These are phyloP conservation scores for Infundibulicybe gibba DNA, from an alignment of 768 basidiomycete species.

Conservation along the genomic window DNA sequence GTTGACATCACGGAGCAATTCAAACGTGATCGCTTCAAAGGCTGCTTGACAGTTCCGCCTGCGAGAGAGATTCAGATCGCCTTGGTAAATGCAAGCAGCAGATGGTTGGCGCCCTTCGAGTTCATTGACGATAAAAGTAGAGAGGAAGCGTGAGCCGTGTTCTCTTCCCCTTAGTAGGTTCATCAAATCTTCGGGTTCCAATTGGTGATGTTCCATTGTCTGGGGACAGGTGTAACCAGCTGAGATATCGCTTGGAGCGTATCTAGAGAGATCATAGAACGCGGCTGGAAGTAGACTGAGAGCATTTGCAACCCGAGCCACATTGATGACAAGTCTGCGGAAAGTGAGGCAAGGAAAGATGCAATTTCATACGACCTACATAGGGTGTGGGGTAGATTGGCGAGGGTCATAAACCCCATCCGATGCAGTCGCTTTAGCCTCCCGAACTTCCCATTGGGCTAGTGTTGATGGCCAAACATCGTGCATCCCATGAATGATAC, in stretches of 20 bases:
- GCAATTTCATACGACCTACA: constrained; percentile 37
- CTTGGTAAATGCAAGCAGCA: constrained; percentile 42
- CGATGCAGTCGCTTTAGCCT: constrained; percentile 47
- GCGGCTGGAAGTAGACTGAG: constrained; percentile 66
- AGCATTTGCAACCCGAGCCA: constrained; percentile 55
- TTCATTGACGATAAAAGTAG: constrained; percentile 72
- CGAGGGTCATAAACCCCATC: constrained; percentile 57
- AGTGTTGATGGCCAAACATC: constrained; percentile 61
- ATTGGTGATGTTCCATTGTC: constrained; percentile 31
- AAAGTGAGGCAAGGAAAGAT: constrained; percentile 5
- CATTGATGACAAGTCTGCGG: constrained; percentile 58
- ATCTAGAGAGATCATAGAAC: constrained; percentile 78
- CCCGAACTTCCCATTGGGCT: constrained; percentile 62
- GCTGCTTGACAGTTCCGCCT: constrained; percentile 64
- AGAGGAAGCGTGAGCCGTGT: constrained; percentile 68
- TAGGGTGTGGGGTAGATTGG: constrained; percentile 57
- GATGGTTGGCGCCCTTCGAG: constrained; percentile 63
- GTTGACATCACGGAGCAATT: constrained; percentile 71
- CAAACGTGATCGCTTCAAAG: constrained; percentile 72
- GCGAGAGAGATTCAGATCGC: constrained; percentile 38
- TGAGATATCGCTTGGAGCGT: constrained; percentile 56
- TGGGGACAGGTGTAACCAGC: constrained; percentile 41
- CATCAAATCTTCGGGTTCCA: constrained; percentile 53
- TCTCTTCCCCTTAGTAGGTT: constrained; percentile 66
- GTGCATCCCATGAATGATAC: constrained; percentile 50